Evolutionary conservation across 1,139 yeast species (phyloP), one percentile per base, ranked within the genome.

Genomic region (Candida gigantensis): DNA sequence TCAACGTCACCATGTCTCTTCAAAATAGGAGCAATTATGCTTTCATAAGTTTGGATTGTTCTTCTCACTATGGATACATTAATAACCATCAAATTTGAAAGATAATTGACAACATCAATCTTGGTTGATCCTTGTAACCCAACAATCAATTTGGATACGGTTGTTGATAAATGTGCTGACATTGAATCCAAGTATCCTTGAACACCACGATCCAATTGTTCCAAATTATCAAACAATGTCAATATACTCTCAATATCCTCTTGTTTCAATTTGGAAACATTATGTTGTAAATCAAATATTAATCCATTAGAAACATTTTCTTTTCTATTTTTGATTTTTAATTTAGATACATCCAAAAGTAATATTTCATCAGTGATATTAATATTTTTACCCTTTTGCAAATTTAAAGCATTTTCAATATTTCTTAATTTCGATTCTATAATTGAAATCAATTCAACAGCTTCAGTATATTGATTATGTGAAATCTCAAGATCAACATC

Each of bases 401-500:
- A 33, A 25, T 24, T 28, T 11, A 49, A 31, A 6, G 49, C 46
- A 10, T 39, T 42, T 36, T 62, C 67, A 21, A 60, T 55, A 29
- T 44, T 50, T 5, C 35, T 44, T 20, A 70, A 49, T 37, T 65
- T 65, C 10, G 57, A 50, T 35, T 71, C 74, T 18, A 73, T 65
- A 43, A 68, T 71, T 13, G 65, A 60, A 32, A 80, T 65, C 26
- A 72, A 57, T 3, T 75, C 77, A 2, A 79, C 82, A 0, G 85
- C 79, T 34, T 68, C 77, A 16, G 62, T 60, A 50, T 72, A 81
- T 42, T 72, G 71, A 41, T 79, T 75, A 50, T 81, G 84, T 5
- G 87, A 82, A 21, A 83, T 72, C 40, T 72, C 70, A 18, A 81
- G 77, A 52, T 84, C 92, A 21, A 82, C 70, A 42, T 82, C 87